Evolutionary conservation across 2,329 filamentous ascomycete species (phyloP).

Genomic region (Cladophialophora carrionii): DNA sequence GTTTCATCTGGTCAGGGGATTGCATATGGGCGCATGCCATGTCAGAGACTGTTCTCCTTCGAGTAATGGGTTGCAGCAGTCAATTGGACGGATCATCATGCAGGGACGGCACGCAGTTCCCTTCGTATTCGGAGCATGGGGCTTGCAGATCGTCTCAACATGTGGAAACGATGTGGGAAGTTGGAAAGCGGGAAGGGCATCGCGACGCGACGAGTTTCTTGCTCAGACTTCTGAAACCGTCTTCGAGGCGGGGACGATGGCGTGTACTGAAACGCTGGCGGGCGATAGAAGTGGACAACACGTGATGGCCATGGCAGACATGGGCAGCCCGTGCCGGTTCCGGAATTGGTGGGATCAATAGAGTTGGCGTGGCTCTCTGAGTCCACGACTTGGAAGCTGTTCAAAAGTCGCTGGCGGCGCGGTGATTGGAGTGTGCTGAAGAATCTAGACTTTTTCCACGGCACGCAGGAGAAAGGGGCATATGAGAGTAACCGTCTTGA

Average conservation of each 20-base stretch:
- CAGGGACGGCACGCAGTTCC: not conserved
- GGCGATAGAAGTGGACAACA: conserved; percentile 1
- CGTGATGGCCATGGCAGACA: conserved; percentile 7
- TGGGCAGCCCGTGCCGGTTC: conserved; percentile 14
- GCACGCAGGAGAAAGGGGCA: conserved; percentile 18
- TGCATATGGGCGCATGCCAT: conserved; percentile 2
- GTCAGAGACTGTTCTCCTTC: conserved; percentile 10
- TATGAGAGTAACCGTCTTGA: not conserved
- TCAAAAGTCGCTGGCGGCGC: not conserved
- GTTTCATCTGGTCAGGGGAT: conserved; percentile 11
- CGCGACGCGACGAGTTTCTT: conserved; percentile 14
- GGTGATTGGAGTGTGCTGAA: conserved; percentile 5
- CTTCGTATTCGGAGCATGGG: not conserved
- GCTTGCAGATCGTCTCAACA: conserved; percentile 8
- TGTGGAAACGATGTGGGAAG: conserved; percentile 5
- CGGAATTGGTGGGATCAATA: conserved; percentile 20
- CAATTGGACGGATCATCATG: conserved; percentile 12
- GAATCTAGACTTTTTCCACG: not conserved
- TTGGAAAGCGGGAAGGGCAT: conserved; percentile 1
- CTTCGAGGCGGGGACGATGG: conserved; percentile 12
- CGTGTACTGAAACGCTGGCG: conserved; percentile 20
- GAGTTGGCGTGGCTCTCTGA: conserved; percentile 3
- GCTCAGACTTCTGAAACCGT: conserved; percentile 17
- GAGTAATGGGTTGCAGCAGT: conserved; percentile 15
- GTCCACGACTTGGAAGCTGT: not conserved